Evolutionary conservation across 2,329 filamentous ascomycete species (phyloP).

Genomic region (Claviceps sp.): DNA sequence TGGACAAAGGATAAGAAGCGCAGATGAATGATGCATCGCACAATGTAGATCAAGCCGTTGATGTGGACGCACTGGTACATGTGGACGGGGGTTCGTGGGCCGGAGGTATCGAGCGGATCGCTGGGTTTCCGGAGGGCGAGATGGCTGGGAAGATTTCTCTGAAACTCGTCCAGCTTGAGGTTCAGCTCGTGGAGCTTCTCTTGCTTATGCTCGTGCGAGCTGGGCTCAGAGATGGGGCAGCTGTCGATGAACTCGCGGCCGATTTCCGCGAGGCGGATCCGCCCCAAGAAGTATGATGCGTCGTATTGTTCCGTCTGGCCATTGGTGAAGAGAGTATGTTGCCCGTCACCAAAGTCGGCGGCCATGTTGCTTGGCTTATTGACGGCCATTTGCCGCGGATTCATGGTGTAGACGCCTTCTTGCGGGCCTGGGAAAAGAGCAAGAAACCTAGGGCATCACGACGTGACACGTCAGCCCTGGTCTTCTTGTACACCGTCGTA

Average conservation of each 20-base stretch:
- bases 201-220: neutral
- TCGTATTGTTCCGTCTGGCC: neutral
- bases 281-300: neutral
- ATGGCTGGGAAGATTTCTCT: constrained; percentile 2
- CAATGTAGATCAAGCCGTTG: constrained; percentile 3
- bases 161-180: neutral
- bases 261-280: constrained; percentile 3
- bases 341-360: neutral
- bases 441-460: too few species aligned
- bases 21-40: constrained; percentile 2
- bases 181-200: constrained; percentile 1
- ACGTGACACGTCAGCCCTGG: too few species aligned
- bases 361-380: constrained; percentile 2
- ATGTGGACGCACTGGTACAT: constrained; percentile 3
- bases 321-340: neutral
- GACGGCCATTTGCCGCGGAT: constrained; percentile 5
- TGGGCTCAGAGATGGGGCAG: neutral
- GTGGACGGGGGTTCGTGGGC: neutral
- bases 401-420: constrained; percentile 3
- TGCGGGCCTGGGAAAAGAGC: constrained; percentile 3
- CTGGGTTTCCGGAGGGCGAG: neutral
- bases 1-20: constrained; percentile 1
- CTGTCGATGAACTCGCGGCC: constrained; percentile 1
- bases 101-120: neutral
- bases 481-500: neutral